A percentile compares a stretch with the other conserved stretches of the same genome.
These are phyloP conservation scores for Microbotryum saponariae DNA, from an alignment of 1,284 basidiomycete genomes.

Conservation along the genomic window DNA sequence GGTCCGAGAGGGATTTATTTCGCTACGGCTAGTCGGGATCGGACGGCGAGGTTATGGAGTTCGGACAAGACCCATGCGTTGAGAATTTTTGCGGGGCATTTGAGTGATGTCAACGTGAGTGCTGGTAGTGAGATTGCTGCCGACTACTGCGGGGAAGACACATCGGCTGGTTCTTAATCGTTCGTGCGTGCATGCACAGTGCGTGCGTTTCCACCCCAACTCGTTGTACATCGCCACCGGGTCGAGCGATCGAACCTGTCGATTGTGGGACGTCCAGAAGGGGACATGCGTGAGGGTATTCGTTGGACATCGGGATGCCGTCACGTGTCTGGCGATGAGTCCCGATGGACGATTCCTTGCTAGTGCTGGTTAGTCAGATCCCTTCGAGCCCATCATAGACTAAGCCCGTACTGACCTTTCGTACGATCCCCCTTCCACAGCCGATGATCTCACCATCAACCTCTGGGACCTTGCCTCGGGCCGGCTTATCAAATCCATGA, in stretches of 20 bases:
- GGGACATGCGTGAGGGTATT: constrained; percentile 91
- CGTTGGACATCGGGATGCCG: constrained; percentile 82
- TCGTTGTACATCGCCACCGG: constrained; percentile 95
- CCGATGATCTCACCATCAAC: constrained; percentile 85
- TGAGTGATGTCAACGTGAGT: constrained; percentile 94
- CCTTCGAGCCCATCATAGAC: neutral
- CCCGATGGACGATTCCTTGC: constrained; percentile 92
- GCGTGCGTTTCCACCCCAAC: constrained; percentile 93
- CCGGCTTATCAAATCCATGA: constrained; percentile 91
- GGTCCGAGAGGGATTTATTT: constrained; percentile 97
- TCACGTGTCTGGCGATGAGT: constrained; percentile 82
- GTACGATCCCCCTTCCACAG: constrained; percentile 42
- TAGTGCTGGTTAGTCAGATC: constrained; percentile 59
- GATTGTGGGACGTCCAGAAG: constrained; percentile 97
- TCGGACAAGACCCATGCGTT: constrained; percentile 82
- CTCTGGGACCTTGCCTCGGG: constrained; percentile 95
- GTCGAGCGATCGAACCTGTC: constrained; percentile 88
- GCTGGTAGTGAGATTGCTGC: neutral
- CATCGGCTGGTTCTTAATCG: too few relatives aligned
- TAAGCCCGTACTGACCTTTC: constrained; percentile 8
- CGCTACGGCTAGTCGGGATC: constrained; percentile 85
- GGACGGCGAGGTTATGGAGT: constrained; percentile 92
- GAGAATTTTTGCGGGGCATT: constrained; percentile 89
- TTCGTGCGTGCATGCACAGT: constrained; percentile 49
- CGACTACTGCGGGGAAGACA: neutral